Evolutionary conservation across 1,284 basidiomycete genomes (phyloP).

Genomic region (Thecaphora thlaspeos): DNA sequence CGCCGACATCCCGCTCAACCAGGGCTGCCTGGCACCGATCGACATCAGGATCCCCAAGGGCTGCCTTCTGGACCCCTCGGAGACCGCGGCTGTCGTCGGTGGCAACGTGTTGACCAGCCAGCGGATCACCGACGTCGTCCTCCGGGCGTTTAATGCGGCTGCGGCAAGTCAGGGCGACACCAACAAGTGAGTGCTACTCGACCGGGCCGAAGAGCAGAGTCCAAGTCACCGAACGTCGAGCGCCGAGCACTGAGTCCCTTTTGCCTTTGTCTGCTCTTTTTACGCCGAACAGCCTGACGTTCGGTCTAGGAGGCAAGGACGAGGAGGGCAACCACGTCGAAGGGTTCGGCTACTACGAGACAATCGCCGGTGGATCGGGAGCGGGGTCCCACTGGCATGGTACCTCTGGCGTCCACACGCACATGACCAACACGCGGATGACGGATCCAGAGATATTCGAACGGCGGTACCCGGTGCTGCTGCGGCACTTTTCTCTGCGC

Average conservation of each 20-base stretch:
- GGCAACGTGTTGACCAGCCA: slow-evolving; percentile 92
- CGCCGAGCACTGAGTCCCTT: too few relatives aligned
- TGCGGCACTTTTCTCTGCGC: slow-evolving; percentile 78
- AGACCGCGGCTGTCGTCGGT: slow-evolving; percentile 79
- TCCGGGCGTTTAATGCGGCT: slow-evolving; percentile 87
- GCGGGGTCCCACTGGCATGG: slow-evolving; percentile 89
- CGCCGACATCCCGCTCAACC: slow-evolving; percentile 87
- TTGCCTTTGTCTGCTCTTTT: not conserved
- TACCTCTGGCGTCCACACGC: slow-evolving; percentile 60
- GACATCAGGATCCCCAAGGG: slow-evolving; percentile 77
- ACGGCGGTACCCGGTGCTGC: slow-evolving; percentile 80
- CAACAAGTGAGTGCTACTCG: slow-evolving; percentile 76
- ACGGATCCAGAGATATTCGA: slow-evolving; percentile 86
- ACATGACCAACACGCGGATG: slow-evolving; percentile 83
- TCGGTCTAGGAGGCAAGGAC: slow-evolving; percentile 83
- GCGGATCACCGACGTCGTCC: slow-evolving; percentile 88
- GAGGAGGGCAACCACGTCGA: slow-evolving; percentile 70
- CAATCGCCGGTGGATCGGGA: slow-evolving; percentile 85
- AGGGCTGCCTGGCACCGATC: slow-evolving; percentile 73
- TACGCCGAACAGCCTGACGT: slow-evolving; percentile 76
- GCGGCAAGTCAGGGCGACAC: slow-evolving; percentile 88
- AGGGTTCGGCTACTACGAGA: slow-evolving; percentile 97
- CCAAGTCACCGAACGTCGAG: too few relatives aligned
- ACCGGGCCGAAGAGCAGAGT: too few relatives aligned
- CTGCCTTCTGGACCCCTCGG: slow-evolving; percentile 76